phyloP scores from a whole-genome alignment of 2,329 filamentous ascomycete species.

The Colletotrichum ledebouriae region DNA sequence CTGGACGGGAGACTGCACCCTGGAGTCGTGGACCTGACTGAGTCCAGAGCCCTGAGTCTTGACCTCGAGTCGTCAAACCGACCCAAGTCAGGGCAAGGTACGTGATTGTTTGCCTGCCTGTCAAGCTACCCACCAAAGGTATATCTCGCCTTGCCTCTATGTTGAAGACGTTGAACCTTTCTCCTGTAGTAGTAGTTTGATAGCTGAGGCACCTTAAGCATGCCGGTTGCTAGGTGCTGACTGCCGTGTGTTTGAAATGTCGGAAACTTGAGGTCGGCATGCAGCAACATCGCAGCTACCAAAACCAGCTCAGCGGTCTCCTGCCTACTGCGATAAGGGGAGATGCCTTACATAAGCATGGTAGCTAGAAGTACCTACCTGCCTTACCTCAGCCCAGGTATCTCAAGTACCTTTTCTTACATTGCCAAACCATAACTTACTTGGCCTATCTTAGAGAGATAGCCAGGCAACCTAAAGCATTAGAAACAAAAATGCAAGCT shows the following conservation, averaged over 20 bases:
- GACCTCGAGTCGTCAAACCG: slow-evolving; percentile 6
- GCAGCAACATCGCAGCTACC: slow-evolving; percentile 11
- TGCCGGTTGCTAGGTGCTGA: background rate
- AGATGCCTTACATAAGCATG: background rate
- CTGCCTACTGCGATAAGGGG: too few species aligned
- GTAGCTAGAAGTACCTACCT: background rate
- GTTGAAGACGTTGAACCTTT: too few species aligned
- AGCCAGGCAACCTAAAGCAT: too few species aligned
- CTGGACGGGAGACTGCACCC: too few species aligned
- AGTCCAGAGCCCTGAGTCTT: slow-evolving; percentile 26
- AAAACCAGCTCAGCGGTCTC: slow-evolving; percentile 9
- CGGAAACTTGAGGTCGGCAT: background rate
- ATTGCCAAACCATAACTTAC: background rate
- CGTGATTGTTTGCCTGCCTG: slow-evolving; percentile 10
- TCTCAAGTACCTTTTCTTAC: too few species aligned
- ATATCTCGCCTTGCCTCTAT: too few species aligned
- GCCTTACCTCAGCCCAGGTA: background rate
- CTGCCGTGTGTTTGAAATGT: background rate
- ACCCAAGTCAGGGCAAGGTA: slow-evolving; percentile 35
- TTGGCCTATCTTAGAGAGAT: background rate
- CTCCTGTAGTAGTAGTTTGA: too few species aligned
- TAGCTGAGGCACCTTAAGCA: too few species aligned
- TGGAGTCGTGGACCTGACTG: slow-evolving; percentile 31
- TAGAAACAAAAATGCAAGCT: too few species aligned
- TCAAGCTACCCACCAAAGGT: background rate